A percentile compares a stretch with the other conserved stretches of the same genome.
phyloP scores from a whole-genome alignment of 83 land plant genomes.

The Picea mariana region DNA sequence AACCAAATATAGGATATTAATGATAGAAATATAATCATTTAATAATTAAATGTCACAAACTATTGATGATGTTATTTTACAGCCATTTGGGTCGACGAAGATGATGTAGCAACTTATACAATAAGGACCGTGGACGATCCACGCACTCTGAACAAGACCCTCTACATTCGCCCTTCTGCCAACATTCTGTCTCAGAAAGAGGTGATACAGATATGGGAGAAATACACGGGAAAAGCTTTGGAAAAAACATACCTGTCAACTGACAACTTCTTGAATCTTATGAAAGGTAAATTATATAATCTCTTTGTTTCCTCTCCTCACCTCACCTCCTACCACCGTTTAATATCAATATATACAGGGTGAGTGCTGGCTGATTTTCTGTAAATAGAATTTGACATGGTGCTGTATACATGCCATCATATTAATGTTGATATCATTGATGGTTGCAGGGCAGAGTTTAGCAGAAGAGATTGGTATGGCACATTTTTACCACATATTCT shows the following conservation, averaged over 20 bases:
- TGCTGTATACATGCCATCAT: neutral
- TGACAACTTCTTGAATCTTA: conserved; percentile 35
- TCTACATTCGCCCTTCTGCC: conserved; percentile 46
- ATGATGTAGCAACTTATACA: conserved; percentile 55
- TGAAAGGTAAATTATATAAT: conserved; percentile 28
- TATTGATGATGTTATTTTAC: neutral
- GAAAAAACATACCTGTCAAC: conserved; percentile 30
- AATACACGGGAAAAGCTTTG: conserved; percentile 35
- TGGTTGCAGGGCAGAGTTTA: conserved; percentile 16
- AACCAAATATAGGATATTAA: no score
- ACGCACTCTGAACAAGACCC: conserved; percentile 48
- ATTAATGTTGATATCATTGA: neutral
- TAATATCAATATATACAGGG: no score
- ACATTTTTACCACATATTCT: conserved; percentile 19
- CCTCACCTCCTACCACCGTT: no score
- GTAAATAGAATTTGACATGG: neutral
- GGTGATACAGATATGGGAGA: conserved; percentile 52
- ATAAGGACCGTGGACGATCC: conserved; percentile 51
- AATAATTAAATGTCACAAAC: no score
- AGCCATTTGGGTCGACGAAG: conserved; percentile 51
- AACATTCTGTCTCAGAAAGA: conserved; percentile 47
- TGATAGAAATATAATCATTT: no score
- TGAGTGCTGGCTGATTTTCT: neutral
- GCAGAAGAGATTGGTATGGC: conserved; percentile 1
- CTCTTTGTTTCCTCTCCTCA: no score